Percentiles rank a stretch among this genome's conserved stretches.
Conservation (phyloP, 164 flowering plant genomes). For the Stephania cephalantha region DNA sequence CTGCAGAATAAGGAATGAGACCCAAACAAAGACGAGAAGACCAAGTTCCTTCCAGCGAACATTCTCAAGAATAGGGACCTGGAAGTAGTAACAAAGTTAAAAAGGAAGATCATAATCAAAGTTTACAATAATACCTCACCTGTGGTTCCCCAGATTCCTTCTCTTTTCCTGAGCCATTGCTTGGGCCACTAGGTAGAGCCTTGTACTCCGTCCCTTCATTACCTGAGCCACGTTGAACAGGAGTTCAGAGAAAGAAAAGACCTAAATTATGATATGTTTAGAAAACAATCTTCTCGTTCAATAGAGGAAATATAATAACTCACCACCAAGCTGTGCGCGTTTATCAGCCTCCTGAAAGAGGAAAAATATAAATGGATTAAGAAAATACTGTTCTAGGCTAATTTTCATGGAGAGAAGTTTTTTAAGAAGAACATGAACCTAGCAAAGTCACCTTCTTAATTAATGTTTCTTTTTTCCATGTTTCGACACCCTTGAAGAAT, state of each 20-base stretch:
- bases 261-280: too few relatives aligned
- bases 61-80: conserved; percentile 71
- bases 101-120: background rate
- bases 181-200: conserved; percentile 72
- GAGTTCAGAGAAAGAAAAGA: background rate
- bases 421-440: background rate
- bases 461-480: conserved; percentile 92
- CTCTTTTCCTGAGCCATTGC: conserved; percentile 23
- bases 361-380: conserved; percentile 1
- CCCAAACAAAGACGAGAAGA: conserved; percentile 83
- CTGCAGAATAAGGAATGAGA: conserved; percentile 75
- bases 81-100: conserved; percentile 11
- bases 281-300: background rate
- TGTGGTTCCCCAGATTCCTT: conserved; percentile 28
- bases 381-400: background rate
- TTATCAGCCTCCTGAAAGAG: conserved; percentile 70
- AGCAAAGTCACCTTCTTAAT: conserved; percentile 51
- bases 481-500: conserved; percentile 79
- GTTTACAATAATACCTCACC: conserved; percentile 28
- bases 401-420: background rate
- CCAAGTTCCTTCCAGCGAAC: conserved; percentile 90
- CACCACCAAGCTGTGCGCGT: conserved; percentile 50
- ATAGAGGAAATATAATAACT: conserved; percentile 15
- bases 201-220: conserved; percentile 56
- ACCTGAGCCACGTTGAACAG: conserved; percentile 19